Percentiles rank a stretch among this genome's conserved stretches.
Evolutionary conservation across 2,329 filamentous ascomycete species (phyloP).

Genomic region (Botryotinia calthae): DNA sequence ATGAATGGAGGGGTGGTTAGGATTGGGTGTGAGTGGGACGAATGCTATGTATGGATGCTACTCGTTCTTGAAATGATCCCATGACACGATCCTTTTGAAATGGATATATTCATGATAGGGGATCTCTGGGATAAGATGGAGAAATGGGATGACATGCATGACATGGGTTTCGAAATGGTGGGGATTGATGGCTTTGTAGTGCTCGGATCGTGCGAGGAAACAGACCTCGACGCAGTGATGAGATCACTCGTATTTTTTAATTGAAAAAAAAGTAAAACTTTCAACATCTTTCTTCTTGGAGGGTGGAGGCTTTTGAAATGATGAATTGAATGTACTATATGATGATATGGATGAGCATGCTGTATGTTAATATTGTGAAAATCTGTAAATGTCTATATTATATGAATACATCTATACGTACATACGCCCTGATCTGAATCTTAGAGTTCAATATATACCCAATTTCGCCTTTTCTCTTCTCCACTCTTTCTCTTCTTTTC

Average conservation of each 20-base stretch:
- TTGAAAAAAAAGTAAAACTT: conserved; percentile 9
- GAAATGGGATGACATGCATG: not conserved
- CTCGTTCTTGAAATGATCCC: not conserved
- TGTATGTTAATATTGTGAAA: not conserved
- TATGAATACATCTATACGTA: not conserved
- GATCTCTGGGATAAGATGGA: conserved; percentile 3
- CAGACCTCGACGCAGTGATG: not conserved
- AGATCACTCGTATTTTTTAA: conserved; percentile 4
- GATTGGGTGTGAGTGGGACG: not conserved
- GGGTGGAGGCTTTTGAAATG: not conserved
- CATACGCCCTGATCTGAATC: not conserved
- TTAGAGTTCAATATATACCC: not conserved
- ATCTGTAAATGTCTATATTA: not conserved
- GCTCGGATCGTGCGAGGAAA: conserved; percentile 3
- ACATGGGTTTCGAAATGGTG: not conserved
- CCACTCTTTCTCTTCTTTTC: not conserved
- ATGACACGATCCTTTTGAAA: not conserved
- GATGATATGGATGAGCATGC: not conserved
- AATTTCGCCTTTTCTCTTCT: too few species aligned
- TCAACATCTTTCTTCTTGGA: not conserved
- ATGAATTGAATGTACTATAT: not conserved
- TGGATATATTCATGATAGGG: not conserved
- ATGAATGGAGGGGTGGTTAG: not conserved
- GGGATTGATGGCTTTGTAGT: conserved; percentile 1
- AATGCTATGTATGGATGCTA: conserved; percentile 2